Conservation (phyloP, 129 eudicot genomes). For the Tagetes patula region DNA sequence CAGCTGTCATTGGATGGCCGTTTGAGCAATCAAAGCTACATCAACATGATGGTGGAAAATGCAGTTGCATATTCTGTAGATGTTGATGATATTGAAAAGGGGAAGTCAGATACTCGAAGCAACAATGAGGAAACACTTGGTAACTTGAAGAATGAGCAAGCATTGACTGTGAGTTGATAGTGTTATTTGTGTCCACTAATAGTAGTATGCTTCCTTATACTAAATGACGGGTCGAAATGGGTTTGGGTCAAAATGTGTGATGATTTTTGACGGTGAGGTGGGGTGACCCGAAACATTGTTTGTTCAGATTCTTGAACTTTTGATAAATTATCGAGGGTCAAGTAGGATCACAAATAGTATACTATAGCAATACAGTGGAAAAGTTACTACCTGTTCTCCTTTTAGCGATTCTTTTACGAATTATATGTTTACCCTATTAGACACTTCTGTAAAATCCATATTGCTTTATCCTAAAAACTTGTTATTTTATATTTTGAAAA, state of each 20-base stretch:
- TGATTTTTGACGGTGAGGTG: background rate
- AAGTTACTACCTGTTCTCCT: background rate
- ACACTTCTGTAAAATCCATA: background rate
- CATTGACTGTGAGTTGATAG: constrained; percentile 49
- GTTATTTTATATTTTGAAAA: background rate
- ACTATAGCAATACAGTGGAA: background rate
- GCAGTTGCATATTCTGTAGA: constrained; percentile 43
- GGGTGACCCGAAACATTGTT: background rate
- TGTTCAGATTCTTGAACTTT: background rate
- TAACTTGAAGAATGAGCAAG: constrained; percentile 48
- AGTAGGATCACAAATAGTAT: background rate
- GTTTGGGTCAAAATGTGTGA: constrained; percentile 1
- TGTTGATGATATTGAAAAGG: constrained; percentile 67
- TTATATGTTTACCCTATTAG: background rate
- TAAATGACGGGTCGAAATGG: background rate
- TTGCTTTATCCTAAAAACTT: background rate
- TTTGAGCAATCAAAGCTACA: constrained; percentile 42
- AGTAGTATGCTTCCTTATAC: background rate
- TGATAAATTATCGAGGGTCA: background rate
- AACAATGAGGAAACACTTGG: constrained; percentile 40
- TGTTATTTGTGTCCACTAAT: background rate
- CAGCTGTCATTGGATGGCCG: constrained; percentile 51
- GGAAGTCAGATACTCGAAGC: constrained; percentile 46
- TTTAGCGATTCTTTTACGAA: background rate
- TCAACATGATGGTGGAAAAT: constrained; percentile 45